A percentile compares a stretch with the other conserved stretches of the same genome.
phyloP scores from a whole-genome alignment of 768 basidiomycete genomes.

The Mycena floridula region DNA sequence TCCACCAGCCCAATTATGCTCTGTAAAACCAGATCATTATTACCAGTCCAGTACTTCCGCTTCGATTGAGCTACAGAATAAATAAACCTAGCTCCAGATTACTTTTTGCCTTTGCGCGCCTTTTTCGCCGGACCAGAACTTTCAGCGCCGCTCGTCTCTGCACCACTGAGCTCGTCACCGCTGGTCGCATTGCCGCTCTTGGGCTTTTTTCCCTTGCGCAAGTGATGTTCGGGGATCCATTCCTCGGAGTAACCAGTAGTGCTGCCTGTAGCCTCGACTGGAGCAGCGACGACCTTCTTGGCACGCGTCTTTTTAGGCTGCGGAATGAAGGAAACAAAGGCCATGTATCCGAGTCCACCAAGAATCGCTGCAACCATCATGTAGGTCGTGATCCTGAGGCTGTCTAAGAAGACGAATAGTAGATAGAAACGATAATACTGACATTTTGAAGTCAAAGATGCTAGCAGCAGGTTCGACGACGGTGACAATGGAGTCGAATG shows the following conservation, averaged over 20 bases:
- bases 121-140: constrained; percentile 40
- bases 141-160: constrained; percentile 60
- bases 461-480: constrained; percentile 77
- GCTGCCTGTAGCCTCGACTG: constrained; percentile 48
- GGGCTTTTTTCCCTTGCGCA: constrained; percentile 62
- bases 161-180: constrained; percentile 63
- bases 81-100: no score
- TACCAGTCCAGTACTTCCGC: no score
- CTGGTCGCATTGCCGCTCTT: constrained; percentile 41
- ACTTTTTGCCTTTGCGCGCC: constrained; percentile 33
- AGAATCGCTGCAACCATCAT: constrained; percentile 59
- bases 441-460: constrained; percentile 79
- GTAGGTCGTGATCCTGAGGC: constrained; percentile 70
- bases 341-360: constrained; percentile 56
- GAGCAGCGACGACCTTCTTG: constrained; percentile 46
- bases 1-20: no score
- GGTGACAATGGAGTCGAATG: constrained; percentile 70
- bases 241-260: constrained; percentile 79
- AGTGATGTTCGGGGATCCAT: constrained; percentile 89
- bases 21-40: no score
- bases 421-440: constrained; percentile 23
- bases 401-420: constrained; percentile 12
- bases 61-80: no score
- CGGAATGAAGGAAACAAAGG: constrained; percentile 62
- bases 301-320: constrained; percentile 51